Conservation (phyloP, 2,329 filamentous ascomycete species). For the Xylaria sp. region DNA sequence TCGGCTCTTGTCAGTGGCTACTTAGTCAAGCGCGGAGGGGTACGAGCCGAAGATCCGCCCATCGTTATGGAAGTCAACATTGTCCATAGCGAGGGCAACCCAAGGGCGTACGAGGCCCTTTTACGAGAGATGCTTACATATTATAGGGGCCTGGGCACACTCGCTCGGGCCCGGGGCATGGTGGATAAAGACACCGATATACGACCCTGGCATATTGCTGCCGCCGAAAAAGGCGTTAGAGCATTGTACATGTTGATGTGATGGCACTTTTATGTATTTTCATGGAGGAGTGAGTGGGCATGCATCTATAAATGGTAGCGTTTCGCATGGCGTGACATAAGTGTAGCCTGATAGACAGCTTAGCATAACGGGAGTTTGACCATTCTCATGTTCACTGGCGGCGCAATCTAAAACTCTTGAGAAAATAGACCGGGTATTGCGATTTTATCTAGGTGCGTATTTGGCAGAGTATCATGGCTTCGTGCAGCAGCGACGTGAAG, state of each 20-base stretch:
- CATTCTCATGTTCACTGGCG: not conserved
- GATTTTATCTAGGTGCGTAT: not conserved
- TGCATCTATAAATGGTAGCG: slow-evolving; percentile 20
- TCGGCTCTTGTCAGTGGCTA: slow-evolving; percentile 68
- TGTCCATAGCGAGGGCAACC: slow-evolving; percentile 60
- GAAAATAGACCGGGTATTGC: not conserved
- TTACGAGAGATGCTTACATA: slow-evolving; percentile 73
- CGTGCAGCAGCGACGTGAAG: not conserved
- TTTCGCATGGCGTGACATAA: slow-evolving; percentile 18
- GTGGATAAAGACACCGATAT: slow-evolving; percentile 63
- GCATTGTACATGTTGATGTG: slow-evolving; percentile 70
- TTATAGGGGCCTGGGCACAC: slow-evolving; percentile 70
- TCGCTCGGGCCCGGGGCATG: slow-evolving; percentile 71
- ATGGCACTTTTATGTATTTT: slow-evolving; percentile 29
- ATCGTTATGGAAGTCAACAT: slow-evolving; percentile 68
- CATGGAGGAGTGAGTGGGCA: not conserved
- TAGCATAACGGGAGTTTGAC: slow-evolving; percentile 11
- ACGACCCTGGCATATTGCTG: slow-evolving; percentile 80
- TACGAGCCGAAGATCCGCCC: slow-evolving; percentile 61
- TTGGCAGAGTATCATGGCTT: not conserved
- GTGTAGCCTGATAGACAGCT: slow-evolving; percentile 13
- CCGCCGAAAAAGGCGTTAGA: slow-evolving; percentile 70
- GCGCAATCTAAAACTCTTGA: not conserved
- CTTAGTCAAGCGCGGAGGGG: slow-evolving; percentile 66
- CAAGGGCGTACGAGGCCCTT: slow-evolving; percentile 65